Conservation (phyloP, 1,284 basidiomycete species). For the Schizophyllum commune region DNA sequence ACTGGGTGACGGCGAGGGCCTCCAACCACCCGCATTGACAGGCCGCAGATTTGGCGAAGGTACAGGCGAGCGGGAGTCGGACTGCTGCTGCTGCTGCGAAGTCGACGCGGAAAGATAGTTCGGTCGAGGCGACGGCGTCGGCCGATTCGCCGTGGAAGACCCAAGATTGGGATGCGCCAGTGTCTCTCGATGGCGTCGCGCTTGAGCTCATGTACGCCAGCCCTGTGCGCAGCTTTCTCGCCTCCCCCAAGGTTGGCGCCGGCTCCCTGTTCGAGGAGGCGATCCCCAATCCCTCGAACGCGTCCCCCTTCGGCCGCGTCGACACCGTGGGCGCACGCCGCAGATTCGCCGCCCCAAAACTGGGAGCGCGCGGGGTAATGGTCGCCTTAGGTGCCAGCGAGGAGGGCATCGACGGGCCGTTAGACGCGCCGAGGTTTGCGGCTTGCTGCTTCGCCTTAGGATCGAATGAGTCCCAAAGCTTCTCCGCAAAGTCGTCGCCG, state of each 20-base stretch:
- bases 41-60: constrained; percentile 18
- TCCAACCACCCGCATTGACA: not conserved
- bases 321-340: constrained; percentile 12
- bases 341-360: not conserved
- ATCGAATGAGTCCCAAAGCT: constrained; percentile 44
- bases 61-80: constrained; percentile 17
- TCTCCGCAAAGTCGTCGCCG: constrained; percentile 52
- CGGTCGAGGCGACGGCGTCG: constrained; percentile 44
- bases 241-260: constrained; percentile 67
- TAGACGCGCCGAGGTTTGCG: constrained; percentile 13
- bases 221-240: constrained; percentile 60
- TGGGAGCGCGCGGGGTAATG: constrained; percentile 9
- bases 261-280: constrained; percentile 32
- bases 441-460: constrained; percentile 17
- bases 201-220: constrained; percentile 37
- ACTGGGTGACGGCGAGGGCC: constrained; percentile 16
- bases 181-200: constrained; percentile 15
- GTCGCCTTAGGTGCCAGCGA: constrained; percentile 11
- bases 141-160: constrained; percentile 11
- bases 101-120: constrained; percentile 25
- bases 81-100: constrained; percentile 12
- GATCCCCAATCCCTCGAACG: constrained; percentile 69
- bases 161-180: constrained; percentile 7
- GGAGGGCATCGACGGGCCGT: constrained; percentile 10
- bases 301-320: constrained; percentile 39